Evolutionary conservation across 1,139 yeast genomes (phyloP).

Genomic region (Pichia sp.): DNA sequence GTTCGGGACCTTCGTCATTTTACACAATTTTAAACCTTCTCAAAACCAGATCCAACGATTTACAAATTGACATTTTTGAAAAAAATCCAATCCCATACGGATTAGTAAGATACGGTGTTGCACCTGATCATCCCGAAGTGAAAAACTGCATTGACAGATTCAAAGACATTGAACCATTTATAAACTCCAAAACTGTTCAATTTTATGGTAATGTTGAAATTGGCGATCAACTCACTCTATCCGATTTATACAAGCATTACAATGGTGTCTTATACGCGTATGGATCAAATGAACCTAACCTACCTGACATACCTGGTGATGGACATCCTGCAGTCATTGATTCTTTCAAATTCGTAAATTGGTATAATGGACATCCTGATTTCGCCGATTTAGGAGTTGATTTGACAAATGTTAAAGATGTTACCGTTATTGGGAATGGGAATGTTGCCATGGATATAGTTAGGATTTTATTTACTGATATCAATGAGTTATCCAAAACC

Average conservation of each 20-base stretch:
- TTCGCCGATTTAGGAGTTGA: slow-evolving; percentile 42
- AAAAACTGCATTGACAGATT: slow-evolving; percentile 83
- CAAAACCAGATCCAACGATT: slow-evolving; percentile 33
- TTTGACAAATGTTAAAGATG: slow-evolving; percentile 54
- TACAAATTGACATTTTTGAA: slow-evolving; percentile 62
- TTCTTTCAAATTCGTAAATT: slow-evolving; percentile 84
- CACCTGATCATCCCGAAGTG: slow-evolving; percentile 98
- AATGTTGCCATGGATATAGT: slow-evolving; percentile 96
- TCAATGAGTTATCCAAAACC: slow-evolving; percentile 37
- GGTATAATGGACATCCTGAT: slow-evolving; percentile 92
- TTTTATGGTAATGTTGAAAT: slow-evolving; percentile 73
- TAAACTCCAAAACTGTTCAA: slow-evolving; percentile 34
- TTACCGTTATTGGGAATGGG: slow-evolving; percentile 90
- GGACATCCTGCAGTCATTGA: slow-evolving; percentile 64
- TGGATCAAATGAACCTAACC: slow-evolving; percentile 63
- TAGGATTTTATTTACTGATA: slow-evolving; percentile 60
- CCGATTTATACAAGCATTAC: slow-evolving; percentile 47
- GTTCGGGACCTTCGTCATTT: slow-evolving; percentile 96
- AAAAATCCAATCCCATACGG: slow-evolving; percentile 88
- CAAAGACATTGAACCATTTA: slow-evolving; percentile 38
- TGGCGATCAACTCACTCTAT: slow-evolving; percentile 36
- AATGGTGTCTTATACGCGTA: slow-evolving; percentile 75
- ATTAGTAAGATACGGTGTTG: slow-evolving; percentile 89
- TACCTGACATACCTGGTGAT: slow-evolving; percentile 43
- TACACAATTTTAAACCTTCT: slow-evolving; percentile 78